Base-by-base conservation (phyloP, 768 basidiomycete species). In the Lactarius sanguifluus region DNA sequence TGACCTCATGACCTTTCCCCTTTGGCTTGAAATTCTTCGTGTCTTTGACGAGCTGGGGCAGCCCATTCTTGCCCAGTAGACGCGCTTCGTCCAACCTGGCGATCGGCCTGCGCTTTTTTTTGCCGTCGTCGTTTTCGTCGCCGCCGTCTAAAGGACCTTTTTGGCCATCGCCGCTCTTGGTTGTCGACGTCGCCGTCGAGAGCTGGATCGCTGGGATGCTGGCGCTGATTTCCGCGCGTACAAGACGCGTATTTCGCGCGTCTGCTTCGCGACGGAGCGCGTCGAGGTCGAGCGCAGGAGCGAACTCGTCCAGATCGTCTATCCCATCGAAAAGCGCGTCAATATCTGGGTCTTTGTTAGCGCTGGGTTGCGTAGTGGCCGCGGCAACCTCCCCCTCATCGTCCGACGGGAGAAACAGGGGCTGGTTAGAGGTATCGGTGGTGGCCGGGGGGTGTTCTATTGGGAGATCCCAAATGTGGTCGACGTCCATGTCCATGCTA, bases 1-100 rank as follows among this genome's bases (percentile, higher is more conserved):
- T 66, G 76, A 94, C 96, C 83, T 99, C 97, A 72, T 93, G 86
- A 0, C 96, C 96, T 75, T 97, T 98, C 8, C 95, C 96, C 71
- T 86, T 90, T 20, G 87, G 81, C 70, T 84, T 89, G 77, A 96
- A 92, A 64, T 84, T 79, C 77, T 92, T 93, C 32, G 89, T 83
- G 61, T 88, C 85, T 64, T 88, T 82, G 59, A 94, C 83, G 54
- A 99, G 81, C 57, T 84, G 81, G 2, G 92, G 93, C 71, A 99
- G 90, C 1, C 97, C 96, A 36, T 82, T 80, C 4, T 84, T 77
- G 6, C 88, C 86, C 16, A 95, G 77, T 65, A 99, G 75, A 64
- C 90, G 82, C 50, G 79, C 84, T 73, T 93, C 92, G 75, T 96
- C 91, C 66, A 97, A 76, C 74, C 84, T 86, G 28, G 83, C 76